Conservation (phyloP, 495 filamentous ascomycete species). For the Bathelium albidoporum region DNA sequence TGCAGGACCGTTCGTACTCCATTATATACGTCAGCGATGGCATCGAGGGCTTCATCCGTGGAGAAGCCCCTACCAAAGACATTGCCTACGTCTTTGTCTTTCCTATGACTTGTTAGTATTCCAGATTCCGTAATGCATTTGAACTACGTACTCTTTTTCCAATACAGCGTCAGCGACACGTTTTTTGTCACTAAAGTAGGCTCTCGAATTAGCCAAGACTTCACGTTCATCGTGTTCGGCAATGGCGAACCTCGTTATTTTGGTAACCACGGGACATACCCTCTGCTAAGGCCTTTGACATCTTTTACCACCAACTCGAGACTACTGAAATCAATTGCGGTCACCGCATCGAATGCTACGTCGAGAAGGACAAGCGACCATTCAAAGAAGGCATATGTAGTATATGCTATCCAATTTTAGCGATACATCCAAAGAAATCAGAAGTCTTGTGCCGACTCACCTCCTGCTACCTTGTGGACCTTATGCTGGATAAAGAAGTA, state of each 20-base stretch:
- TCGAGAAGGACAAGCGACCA: slow-evolving; percentile 93
- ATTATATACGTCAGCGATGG: slow-evolving; percentile 81
- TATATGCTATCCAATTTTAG: slow-evolving; percentile 59
- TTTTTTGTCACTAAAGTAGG: slow-evolving; percentile 44
- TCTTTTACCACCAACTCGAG: slow-evolving; percentile 87
- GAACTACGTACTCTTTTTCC: slow-evolving; percentile 67
- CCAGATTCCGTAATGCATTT: slow-evolving; percentile 9
- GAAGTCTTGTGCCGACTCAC: slow-evolving; percentile 40
- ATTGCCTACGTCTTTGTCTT: slow-evolving; percentile 60
- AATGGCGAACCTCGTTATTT: slow-evolving; percentile 42
- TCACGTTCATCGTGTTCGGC: slow-evolving; percentile 7
- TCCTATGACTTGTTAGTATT: slow-evolving; percentile 42
- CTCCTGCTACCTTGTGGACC: slow-evolving; percentile 86
- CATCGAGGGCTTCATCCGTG: slow-evolving; percentile 65
- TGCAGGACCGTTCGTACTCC: slow-evolving; percentile 49
- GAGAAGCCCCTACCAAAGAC: slow-evolving; percentile 65
- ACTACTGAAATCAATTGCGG: slow-evolving; percentile 83
- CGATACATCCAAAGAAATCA: neutral
- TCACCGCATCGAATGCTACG: slow-evolving; percentile 93
- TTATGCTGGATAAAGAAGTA: slow-evolving; percentile 99
- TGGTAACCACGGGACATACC: slow-evolving; percentile 98
- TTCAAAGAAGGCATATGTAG: slow-evolving; percentile 97
- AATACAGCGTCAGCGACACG: slow-evolving; percentile 61
- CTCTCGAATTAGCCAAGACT: neutral
- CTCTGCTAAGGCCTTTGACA: slow-evolving; percentile 83